These are phyloP conservation scores for Leishmania turanica DNA, from an alignment of 208 protist genomes.

Conservation along the genomic window DNA sequence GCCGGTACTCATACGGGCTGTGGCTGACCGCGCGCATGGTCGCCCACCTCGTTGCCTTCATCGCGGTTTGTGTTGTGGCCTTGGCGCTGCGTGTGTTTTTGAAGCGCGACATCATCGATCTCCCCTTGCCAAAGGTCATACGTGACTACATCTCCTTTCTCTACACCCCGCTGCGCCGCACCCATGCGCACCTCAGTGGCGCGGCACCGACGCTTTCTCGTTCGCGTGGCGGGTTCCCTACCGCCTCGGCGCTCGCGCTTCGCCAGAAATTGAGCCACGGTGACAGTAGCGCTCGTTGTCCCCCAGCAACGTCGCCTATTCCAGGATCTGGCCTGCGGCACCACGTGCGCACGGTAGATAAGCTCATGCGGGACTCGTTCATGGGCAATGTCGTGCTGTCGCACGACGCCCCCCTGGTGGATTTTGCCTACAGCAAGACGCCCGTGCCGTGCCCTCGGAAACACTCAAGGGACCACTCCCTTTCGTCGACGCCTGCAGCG, in stretches of 20 bases:
- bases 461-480: neutral
- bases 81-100: slow-evolving; percentile 49
- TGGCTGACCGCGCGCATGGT: slow-evolving; percentile 40
- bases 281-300: neutral
- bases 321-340: slow-evolving; percentile 33
- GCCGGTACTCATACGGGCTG: slow-evolving; percentile 34
- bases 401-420: slow-evolving; percentile 21
- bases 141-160: slow-evolving; percentile 43
- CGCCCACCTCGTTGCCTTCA: slow-evolving; percentile 48
- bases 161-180: slow-evolving; percentile 25
- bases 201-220: neutral
- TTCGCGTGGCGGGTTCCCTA: neutral
- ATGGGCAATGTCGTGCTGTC: slow-evolving; percentile 25
- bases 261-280: neutral
- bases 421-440: neutral
- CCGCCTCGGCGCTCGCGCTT: neutral
- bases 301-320: neutral
- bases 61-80: slow-evolving; percentile 37
- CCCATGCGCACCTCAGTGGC: slow-evolving; percentile 5
- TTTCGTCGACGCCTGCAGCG: slow-evolving; percentile 8
- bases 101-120: slow-evolving; percentile 42
- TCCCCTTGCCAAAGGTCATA: slow-evolving; percentile 48
- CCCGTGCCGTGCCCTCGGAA: neutral
- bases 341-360: slow-evolving; percentile 37
- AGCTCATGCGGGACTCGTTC: slow-evolving; percentile 34